Evolutionary conservation across 495 filamentous ascomycete genomes (phyloP).

Genomic region (Daldinia vernicosa): DNA sequence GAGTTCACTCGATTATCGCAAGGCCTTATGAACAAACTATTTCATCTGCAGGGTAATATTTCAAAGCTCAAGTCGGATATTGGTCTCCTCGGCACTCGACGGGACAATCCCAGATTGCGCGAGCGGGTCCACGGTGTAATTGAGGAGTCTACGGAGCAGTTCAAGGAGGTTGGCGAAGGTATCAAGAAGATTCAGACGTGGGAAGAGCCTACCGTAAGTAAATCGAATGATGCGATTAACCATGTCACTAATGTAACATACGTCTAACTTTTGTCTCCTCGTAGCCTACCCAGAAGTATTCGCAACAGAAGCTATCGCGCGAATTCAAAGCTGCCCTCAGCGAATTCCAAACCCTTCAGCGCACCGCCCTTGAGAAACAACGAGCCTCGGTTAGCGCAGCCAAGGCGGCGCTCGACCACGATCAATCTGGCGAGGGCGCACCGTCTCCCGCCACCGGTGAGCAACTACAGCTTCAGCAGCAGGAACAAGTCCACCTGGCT

Average conservation of each 20-base stretch:
- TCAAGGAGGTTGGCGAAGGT: slow-evolving; percentile 92
- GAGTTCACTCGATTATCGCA: slow-evolving; percentile 86
- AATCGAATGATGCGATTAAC: background rate
- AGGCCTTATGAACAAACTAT: slow-evolving; percentile 83
- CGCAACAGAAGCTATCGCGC: slow-evolving; percentile 89
- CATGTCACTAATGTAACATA: background rate
- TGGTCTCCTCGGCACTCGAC: slow-evolving; percentile 82
- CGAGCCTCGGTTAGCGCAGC: slow-evolving; percentile 84
- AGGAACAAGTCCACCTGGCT: slow-evolving; percentile 82
- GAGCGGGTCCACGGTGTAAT: slow-evolving; percentile 87
- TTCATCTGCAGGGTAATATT: slow-evolving; percentile 86
- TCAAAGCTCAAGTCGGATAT: slow-evolving; percentile 82
- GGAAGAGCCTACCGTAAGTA: slow-evolving; percentile 88
- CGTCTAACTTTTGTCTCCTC: slow-evolving; percentile 32
- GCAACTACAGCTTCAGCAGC: slow-evolving; percentile 72
- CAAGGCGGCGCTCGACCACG: slow-evolving; percentile 73
- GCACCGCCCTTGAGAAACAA: slow-evolving; percentile 89
- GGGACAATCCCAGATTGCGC: slow-evolving; percentile 89
- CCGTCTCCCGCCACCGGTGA: slow-evolving; percentile 49
- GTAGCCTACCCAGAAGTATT: slow-evolving; percentile 88
- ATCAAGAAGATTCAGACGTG: slow-evolving; percentile 90
- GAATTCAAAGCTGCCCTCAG: slow-evolving; percentile 87
- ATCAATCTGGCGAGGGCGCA: slow-evolving; percentile 46
- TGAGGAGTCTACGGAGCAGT: slow-evolving; percentile 82
- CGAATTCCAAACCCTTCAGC: slow-evolving; percentile 91